Conservation (phyloP, 179 eudicot genomes). For the Beta corolliflora region DNA sequence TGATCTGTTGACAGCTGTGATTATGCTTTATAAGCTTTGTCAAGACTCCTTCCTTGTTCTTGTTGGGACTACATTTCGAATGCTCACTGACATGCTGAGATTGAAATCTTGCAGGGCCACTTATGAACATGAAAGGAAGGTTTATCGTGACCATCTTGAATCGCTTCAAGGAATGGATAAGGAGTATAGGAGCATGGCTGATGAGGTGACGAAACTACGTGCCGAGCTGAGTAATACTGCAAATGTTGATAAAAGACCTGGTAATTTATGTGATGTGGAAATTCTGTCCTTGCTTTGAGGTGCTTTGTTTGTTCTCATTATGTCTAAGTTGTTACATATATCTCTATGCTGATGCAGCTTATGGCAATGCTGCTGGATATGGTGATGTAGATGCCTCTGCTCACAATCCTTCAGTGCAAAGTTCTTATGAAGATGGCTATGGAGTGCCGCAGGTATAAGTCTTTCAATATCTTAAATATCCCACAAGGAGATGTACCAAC, state of each 20-base stretch:
- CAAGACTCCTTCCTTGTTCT: neutral
- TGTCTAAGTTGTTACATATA: neutral
- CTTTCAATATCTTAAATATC: neutral
- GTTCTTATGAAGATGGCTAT: slow-evolving; percentile 51
- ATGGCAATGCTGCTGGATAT: slow-evolving; percentile 60
- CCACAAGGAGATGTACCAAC: neutral
- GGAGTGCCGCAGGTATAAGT: slow-evolving; percentile 63
- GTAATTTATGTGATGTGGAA: slow-evolving; percentile 33
- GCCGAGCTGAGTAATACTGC: slow-evolving; percentile 66
- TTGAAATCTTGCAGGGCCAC: slow-evolving; percentile 57
- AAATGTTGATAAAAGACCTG: slow-evolving; percentile 61
- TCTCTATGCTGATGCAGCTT: slow-evolving; percentile 44
- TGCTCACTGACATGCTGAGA: slow-evolving; percentile 3
- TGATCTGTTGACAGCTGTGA: slow-evolving; percentile 11
- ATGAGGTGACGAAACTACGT: slow-evolving; percentile 90
- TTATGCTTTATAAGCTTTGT: neutral
- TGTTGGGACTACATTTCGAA: neutral
- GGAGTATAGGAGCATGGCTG: slow-evolving; percentile 85
- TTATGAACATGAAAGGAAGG: slow-evolving; percentile 88
- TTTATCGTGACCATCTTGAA: slow-evolving; percentile 85
- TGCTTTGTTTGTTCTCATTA: neutral
- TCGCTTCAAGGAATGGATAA: slow-evolving; percentile 96
- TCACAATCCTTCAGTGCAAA: slow-evolving; percentile 55
- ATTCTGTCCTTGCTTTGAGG: neutral
- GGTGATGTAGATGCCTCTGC: slow-evolving; percentile 54